Evolutionary conservation across 441 rosid species (phyloP), one percentile per base, ranked within the genome.

Genomic region (Gossypium schwendimanii): DNA sequence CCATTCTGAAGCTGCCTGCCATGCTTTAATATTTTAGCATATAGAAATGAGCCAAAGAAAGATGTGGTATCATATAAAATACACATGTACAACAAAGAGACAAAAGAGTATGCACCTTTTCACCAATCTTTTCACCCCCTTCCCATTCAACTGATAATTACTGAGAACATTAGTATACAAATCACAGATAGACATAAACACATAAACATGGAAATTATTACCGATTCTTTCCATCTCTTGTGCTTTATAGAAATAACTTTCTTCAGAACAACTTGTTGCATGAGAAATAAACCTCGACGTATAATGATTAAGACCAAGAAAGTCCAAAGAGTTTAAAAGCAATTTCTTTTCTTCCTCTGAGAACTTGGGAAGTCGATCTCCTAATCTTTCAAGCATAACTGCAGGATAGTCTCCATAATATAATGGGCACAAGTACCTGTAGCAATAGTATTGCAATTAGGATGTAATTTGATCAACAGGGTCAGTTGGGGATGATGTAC

Each of bases 1-100:
- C 92, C 92, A 89, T 36, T 83, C 87, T 36, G 92, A 89, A 63
- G 95, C 95, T 72, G 89, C 95, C 95, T 88, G 88, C 52, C 70
- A 73, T 24, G 21, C 44, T 33, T 72, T 74, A 69, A 53, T 80
- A 70, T 75, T 63, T 71, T 21, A 81, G 72, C 47, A 63, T 15
- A 78, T 39, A 1, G 61, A 36, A 62, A 53, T 49, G 6, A 63
- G 52, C 50, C 15, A 36, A 52, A 62, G 15, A 45, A 70, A 55
- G 26, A 7, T 47, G 18, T 36, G 63, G 3, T 45, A 23, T 10
- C 17, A 55, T 44, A 15, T 61, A 63, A 63, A 26, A 59, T 60
- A 53, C 23, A 45, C 63, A 21, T 64, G 39, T 44, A 12, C 24
- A 2, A 73, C 53, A 36, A 45, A 62, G 23, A 20, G 31, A 47